A percentile compares a stretch with the other conserved stretches of the same genome.
Conservation (phyloP, 2,329 filamentous ascomycete species). For the Colletotrichum salicis region DNA sequence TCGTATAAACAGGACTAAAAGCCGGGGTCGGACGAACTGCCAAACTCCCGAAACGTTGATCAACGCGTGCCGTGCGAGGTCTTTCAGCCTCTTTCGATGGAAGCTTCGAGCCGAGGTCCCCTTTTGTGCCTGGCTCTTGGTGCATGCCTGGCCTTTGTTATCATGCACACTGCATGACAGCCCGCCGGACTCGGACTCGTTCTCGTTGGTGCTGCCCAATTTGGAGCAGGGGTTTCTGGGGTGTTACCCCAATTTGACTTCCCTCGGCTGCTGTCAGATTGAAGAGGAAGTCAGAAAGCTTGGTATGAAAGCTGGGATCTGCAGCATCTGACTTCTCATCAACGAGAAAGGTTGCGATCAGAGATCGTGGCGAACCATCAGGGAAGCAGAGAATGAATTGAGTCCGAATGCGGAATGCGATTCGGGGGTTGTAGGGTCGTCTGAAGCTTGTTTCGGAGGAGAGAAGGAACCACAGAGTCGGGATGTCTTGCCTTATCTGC, state of each 20-base stretch:
- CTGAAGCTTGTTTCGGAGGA: conserved; percentile 29
- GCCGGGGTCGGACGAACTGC: conserved; percentile 29
- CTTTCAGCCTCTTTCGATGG: neutral
- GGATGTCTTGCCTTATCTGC: neutral
- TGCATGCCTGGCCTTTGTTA: neutral
- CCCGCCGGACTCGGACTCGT: conserved; percentile 32
- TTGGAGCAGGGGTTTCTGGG: neutral
- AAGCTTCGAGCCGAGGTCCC: conserved; percentile 17
- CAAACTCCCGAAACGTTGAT: conserved; percentile 12
- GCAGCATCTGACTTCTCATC: neutral
- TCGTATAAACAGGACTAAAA: neutral
- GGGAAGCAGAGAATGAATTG: conserved; percentile 9
- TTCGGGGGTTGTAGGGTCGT: conserved; percentile 5
- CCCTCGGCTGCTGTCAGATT: conserved; percentile 21
- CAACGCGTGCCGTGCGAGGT: neutral
- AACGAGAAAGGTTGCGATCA: neutral
- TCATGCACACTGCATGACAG: neutral
- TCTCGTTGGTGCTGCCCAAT: conserved; percentile 24
- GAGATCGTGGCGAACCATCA: conserved; percentile 1
- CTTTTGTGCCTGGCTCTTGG: neutral
- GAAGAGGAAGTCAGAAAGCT: neutral
- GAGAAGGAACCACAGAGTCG: neutral
- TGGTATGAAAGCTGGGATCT: conserved; percentile 5
- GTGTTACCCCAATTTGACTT: neutral
- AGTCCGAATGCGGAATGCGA: conserved; percentile 16